phyloP scores from a whole-genome alignment of 2,329 filamentous ascomycete genomes.

The Aquanectria penicillioides region DNA sequence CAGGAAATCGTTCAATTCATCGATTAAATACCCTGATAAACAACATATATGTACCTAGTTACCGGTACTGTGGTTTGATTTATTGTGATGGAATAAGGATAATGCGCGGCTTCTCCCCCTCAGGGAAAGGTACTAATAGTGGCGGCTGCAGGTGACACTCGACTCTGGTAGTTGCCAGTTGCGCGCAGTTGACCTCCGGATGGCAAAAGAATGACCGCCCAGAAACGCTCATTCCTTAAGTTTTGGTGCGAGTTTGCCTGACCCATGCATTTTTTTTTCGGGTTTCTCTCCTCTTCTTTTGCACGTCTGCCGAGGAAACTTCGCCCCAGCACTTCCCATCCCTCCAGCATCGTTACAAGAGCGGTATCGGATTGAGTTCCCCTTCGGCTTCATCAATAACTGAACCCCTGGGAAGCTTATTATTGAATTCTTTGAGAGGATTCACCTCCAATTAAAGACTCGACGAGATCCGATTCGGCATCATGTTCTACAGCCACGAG shows the following conservation, averaged over 20 bases:
- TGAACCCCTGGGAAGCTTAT: not conserved
- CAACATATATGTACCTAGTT: too few relatives aligned
- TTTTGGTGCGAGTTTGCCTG: constrained; percentile 14
- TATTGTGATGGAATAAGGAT: too few relatives aligned
- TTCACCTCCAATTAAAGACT: not conserved
- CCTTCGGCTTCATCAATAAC: not conserved
- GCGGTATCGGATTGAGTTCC: not conserved
- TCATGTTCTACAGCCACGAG: constrained; percentile 97
- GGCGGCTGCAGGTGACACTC: too few relatives aligned
- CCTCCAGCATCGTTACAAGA: constrained; percentile 11
- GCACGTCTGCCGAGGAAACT: constrained; percentile 10
- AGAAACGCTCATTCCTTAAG: not conserved
- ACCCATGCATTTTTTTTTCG: constrained; percentile 12
- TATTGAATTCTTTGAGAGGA: not conserved
- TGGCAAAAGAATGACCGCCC: too few relatives aligned
- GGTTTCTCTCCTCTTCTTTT: constrained; percentile 6
- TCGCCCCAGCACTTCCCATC: constrained; percentile 20
- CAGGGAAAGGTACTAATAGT: not conserved
- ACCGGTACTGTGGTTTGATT: too few relatives aligned
- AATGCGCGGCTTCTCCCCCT: not conserved
- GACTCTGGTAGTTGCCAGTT: too few relatives aligned
- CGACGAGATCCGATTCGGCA: constrained; percentile 1
- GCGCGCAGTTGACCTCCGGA: too few relatives aligned
- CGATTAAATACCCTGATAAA: too few relatives aligned
- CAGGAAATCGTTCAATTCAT: too few relatives aligned